phyloP scores from a whole-genome alignment of 495 filamentous ascomycete species.

The Lentithecium fluviatile region DNA sequence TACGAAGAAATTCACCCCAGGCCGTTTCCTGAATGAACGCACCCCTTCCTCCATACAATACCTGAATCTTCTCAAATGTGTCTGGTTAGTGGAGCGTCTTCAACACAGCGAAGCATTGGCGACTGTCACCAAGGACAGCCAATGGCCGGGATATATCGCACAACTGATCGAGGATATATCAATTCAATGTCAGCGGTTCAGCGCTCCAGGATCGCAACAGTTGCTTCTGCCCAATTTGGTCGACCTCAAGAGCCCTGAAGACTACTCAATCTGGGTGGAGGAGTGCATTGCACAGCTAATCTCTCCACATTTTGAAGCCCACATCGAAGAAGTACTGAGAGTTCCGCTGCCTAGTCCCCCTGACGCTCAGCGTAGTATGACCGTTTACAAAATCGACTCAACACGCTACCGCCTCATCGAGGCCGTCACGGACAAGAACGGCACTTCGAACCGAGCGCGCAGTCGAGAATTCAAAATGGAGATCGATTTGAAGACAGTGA shows the following conservation, averaged over 20 bases:
- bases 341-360: too few species aligned
- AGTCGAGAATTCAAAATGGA: background rate
- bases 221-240: background rate
- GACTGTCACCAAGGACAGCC: too few species aligned
- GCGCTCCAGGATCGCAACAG: background rate
- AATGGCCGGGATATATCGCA: conserved; percentile 20
- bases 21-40: conserved; percentile 13
- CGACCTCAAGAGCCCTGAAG: too few species aligned
- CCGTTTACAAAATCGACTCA: too few species aligned
- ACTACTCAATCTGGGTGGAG: background rate
- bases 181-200: conserved; percentile 7
- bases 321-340: too few species aligned
- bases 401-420: too few species aligned
- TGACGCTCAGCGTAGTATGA: too few species aligned
- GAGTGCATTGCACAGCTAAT: background rate
- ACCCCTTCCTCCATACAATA: conserved; percentile 15
- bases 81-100: conserved; percentile 14
- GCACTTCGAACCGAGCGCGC: background rate
- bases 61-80: conserved; percentile 33
- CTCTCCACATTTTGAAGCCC: background rate
- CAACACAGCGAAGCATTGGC: too few species aligned
- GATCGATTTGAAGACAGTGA: background rate
- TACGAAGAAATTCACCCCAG: conserved; percentile 25
- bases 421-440: background rate
- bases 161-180: conserved; percentile 24